Conservation (phyloP, 2,329 filamentous ascomycete genomes). For the Ophiostoma ulmi region DNA sequence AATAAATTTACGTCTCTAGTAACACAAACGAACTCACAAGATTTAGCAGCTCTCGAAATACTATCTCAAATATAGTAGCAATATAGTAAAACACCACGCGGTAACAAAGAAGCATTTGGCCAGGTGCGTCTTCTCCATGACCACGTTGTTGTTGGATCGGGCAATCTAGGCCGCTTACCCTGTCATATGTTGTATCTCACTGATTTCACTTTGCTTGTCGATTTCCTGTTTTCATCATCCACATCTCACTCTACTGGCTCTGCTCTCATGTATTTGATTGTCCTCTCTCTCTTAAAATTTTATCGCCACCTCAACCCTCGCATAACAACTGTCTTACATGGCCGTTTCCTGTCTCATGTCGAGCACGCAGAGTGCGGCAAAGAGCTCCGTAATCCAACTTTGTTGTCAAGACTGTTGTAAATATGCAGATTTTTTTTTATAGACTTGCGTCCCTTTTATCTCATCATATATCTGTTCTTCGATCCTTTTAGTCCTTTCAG, state of each 20-base stretch:
- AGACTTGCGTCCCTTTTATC: not conserved
- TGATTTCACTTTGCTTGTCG: not conserved
- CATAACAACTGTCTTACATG: conserved; percentile 13
- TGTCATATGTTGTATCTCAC: not conserved
- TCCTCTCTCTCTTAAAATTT: not conserved
- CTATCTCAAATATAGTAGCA: no score
- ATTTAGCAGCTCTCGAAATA: no score
- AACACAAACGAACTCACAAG: no score
- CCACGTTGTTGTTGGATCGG: conserved; percentile 9
- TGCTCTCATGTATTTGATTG: not conserved
- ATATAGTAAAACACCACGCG: not conserved
- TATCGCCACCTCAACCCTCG: not conserved
- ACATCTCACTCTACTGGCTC: not conserved
- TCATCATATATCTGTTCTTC: not conserved
- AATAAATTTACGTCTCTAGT: no score
- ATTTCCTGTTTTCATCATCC: not conserved
- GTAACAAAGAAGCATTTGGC: not conserved
- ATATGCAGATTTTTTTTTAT: not conserved
- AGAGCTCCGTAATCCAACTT: not conserved
- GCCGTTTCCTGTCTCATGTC: conserved; percentile 19
- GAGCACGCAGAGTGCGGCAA: not conserved
- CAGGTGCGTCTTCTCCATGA: conserved; percentile 3
- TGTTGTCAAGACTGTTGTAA: not conserved
- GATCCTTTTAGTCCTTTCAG: not conserved
- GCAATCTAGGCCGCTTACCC: not conserved